Evolutionary conservation across 2,329 filamentous ascomycete species (phyloP).

Genomic region (Verticillium nonalfalfae): DNA sequence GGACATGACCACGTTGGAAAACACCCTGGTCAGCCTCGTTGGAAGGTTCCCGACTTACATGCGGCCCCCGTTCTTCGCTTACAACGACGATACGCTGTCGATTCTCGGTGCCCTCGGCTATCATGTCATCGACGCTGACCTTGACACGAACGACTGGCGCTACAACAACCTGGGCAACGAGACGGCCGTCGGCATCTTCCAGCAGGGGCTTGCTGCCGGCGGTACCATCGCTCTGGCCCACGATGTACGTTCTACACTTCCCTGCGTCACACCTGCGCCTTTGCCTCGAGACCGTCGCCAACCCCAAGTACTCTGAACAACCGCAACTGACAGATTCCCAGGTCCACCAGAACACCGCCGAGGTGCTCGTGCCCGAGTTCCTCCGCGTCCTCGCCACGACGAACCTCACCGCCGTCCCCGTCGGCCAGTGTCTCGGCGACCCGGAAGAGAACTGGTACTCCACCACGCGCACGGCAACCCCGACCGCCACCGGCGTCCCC

Average conservation of each 20-base stretch:
- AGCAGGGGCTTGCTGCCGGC: constrained; percentile 12
- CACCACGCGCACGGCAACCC: constrained; percentile 7
- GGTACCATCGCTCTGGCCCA: constrained; percentile 23
- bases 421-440: constrained; percentile 44
- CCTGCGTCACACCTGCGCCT: not conserved
- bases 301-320: not conserved
- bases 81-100: constrained; percentile 15
- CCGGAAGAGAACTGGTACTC: constrained; percentile 41
- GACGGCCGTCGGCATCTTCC: constrained; percentile 19
- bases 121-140: constrained; percentile 27
- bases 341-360: constrained; percentile 31
- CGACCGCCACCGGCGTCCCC: constrained; percentile 8
- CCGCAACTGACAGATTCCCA: not conserved
- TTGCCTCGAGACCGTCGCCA: not conserved
- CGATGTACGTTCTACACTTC: constrained; percentile 14
- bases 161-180: constrained; percentile 28
- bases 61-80: constrained; percentile 38
- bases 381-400: constrained; percentile 25
- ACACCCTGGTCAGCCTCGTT: constrained; percentile 38
- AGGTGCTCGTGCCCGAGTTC: constrained; percentile 30
- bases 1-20: constrained; percentile 37
- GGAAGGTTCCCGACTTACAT: constrained; percentile 50
- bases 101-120: constrained; percentile 23
- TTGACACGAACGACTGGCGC: constrained; percentile 28
- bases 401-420: constrained; percentile 34